Evolutionary conservation across 164 flowering plant genomes (phyloP), one percentile per base, ranked within the genome.

Genomic region (Annona cherimola): DNA sequence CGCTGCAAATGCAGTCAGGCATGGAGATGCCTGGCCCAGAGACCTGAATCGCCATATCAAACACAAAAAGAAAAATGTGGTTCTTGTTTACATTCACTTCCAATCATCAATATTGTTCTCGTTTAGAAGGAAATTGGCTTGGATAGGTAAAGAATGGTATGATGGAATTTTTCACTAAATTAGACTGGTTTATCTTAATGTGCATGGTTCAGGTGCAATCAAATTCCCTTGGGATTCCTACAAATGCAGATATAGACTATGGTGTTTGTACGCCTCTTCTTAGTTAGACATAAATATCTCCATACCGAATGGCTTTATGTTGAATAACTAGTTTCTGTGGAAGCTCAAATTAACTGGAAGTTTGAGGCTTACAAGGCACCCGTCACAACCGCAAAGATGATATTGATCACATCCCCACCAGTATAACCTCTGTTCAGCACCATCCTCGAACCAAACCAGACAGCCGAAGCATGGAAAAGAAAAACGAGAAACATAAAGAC

Each of bases 1-100:
- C 46, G 90, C 79, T 69, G 85, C 85, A 76, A 85, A 82, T 14
- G 88, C 87, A 65, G 76, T 70, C 44, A 86, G 39, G 78, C 83
- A 79, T 57, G 86, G 87, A 69, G 88, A 83, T 70, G 90, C 83
- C 69, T 85, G 87, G 44, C 87, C 90, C 3, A 86, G 73, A 62
- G 84, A 77, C 75, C 90, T 87, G 71, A 57, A 57, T 65, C 42
- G 57, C 41, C 62, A 68, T 50, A 16, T 11, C 57, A 50, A 2
- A 5, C 67, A 63, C 14, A 16, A 43, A 39, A 44, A 63, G 12
- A 12, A 63, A 63, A 4, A 39, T 35, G 42, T 39, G 14, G 6
- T 45, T 1, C 67, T 39, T 41, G 35, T 69, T 35, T 61, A 59
- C 5, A 41, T 64, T 9, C 9, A n/a, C 54, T 46, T 40, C 71